Evolutionary conservation across 2,329 filamentous ascomycete genomes (phyloP), one percentile per base, ranked within the genome.

Genomic region (Endocalyx cinctus): DNA sequence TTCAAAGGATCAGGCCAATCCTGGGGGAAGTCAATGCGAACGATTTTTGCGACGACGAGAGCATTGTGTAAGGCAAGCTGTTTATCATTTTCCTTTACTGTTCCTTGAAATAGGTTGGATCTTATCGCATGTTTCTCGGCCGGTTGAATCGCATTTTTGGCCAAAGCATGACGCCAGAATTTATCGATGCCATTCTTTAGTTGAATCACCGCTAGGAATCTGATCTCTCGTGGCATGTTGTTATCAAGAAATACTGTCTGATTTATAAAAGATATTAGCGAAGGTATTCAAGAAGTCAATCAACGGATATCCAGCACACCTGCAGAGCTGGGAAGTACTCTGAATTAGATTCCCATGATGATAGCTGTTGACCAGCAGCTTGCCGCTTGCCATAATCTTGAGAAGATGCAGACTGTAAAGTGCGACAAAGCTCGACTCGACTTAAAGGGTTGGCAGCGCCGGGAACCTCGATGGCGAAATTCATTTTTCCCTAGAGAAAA

Each of bases 181-280:
- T 84, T 88, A 57, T 97, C 90, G 60, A 97, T 89, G 35, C 89
- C 92, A 59, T 97, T 96, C 59, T 97, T 97, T 34, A 98, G 72
- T 56, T 95, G 86, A 47, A 97, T 95, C 37, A 97, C 79, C 34
- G 90, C 85, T 10, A 96, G 79, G 52, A 94, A 88, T 41, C 92
- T 84, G 33, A 90, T 76, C 51, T 94, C 82, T 37, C 77, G 63
- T 2, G 87, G 84, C 2, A 94, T 67, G 2, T 79, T 78, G 41
- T 79, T 79, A 63, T 95, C 85, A 43, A 95, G 73, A 57, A 89
- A 96, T 22, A 87, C 76, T 47, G 82, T 74, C 82, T 94, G 52
- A 19, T 19, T 20, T 26, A 8, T 18, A 25, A 16, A 23, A 5
- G 13, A 31, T n/a, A n/a, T n/a, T n/a, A n/a, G n/a, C n/a, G n/a